Conservation (phyloP, 495 filamentous ascomycete genomes). For the Sabuloglossum arenarium region DNA sequence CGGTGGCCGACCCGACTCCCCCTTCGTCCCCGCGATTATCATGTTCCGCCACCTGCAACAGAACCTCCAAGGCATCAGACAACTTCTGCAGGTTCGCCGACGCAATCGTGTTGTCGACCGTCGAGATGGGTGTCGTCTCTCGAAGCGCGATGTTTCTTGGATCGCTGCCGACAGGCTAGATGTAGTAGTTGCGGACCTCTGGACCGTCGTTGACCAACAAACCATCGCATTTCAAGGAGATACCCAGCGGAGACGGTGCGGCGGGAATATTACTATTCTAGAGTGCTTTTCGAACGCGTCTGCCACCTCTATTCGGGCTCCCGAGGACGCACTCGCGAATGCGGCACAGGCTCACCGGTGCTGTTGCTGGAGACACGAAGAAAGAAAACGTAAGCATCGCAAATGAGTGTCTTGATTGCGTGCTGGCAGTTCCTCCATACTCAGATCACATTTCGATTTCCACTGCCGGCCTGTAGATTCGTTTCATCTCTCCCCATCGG, state of each 20-base stretch:
- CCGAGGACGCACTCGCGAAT: slow-evolving; percentile 41
- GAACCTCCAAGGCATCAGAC: slow-evolving; percentile 25
- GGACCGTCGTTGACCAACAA: not conserved
- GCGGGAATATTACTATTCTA: not conserved
- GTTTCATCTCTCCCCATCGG: slow-evolving; percentile 30
- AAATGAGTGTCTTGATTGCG: not conserved
- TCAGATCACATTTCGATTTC: slow-evolving; percentile 45
- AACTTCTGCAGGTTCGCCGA: slow-evolving; percentile 24
- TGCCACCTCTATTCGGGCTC: slow-evolving; percentile 38
- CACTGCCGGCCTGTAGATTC: slow-evolving; percentile 39
- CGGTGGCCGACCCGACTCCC: slow-evolving; percentile 20
- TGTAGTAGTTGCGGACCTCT: not conserved
- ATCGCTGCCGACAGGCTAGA: not conserved
- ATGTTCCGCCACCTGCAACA: slow-evolving; percentile 24
- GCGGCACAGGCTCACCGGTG: slow-evolving; percentile 22
- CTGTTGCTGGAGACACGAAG: not conserved
- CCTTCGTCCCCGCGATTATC: slow-evolving; percentile 10
- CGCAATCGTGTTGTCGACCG: slow-evolving; percentile 17
- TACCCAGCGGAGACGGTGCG: not conserved
- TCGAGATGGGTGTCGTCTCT: slow-evolving; percentile 5
- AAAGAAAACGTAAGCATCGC: not conserved
- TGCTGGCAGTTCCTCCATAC: no score
- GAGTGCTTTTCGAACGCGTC: slow-evolving; percentile 30
- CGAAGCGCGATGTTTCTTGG: slow-evolving; percentile 5
- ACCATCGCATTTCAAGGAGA: not conserved